Percentiles rank a stretch among this genome's conserved stretches.
phyloP scores from a whole-genome alignment of 805 yeast species.

The Wickerhamomyces ciferrii region DNA sequence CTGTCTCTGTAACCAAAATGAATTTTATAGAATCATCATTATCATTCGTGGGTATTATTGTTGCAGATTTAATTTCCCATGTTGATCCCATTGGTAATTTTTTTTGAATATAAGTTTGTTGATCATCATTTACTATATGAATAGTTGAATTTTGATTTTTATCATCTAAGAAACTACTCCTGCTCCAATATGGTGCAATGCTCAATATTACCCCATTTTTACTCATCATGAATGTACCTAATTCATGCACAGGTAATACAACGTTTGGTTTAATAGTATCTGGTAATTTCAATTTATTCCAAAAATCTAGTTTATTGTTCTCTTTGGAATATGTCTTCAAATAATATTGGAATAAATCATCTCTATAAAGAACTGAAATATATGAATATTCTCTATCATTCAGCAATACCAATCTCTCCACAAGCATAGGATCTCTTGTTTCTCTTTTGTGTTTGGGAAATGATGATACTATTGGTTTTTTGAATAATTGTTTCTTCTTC shows the following conservation, averaged over 20 bases:
- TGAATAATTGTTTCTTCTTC: neutral
- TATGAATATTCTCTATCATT: neutral
- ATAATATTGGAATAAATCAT: slow-evolving; percentile 12
- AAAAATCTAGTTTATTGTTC: neutral
- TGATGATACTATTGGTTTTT: neutral
- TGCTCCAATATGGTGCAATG: neutral
- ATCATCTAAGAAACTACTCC: neutral
- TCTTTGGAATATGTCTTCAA: neutral
- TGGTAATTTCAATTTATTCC: neutral
- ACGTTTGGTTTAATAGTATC: slow-evolving; percentile 7
- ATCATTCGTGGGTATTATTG: neutral
- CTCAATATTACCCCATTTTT: slow-evolving; percentile 5
- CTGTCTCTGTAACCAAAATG: slow-evolving; percentile 4
- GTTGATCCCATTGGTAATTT: neutral
- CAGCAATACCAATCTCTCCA: neutral
- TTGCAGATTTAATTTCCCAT: slow-evolving; percentile 7
- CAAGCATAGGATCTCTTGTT: neutral
- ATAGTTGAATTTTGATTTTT: neutral
- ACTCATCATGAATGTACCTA: slow-evolving; percentile 12
- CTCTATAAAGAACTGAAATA: slow-evolving; percentile 10
- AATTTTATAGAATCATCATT: neutral
- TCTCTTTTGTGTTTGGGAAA: neutral
- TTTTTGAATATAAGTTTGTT: slow-evolving; percentile 3
- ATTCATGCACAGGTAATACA: neutral
- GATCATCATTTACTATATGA: neutral